Evolutionary conservation across 352 stramenopile genomes (phyloP), one percentile per base, ranked within the genome.

Genomic region (Phytophthora syringae): DNA sequence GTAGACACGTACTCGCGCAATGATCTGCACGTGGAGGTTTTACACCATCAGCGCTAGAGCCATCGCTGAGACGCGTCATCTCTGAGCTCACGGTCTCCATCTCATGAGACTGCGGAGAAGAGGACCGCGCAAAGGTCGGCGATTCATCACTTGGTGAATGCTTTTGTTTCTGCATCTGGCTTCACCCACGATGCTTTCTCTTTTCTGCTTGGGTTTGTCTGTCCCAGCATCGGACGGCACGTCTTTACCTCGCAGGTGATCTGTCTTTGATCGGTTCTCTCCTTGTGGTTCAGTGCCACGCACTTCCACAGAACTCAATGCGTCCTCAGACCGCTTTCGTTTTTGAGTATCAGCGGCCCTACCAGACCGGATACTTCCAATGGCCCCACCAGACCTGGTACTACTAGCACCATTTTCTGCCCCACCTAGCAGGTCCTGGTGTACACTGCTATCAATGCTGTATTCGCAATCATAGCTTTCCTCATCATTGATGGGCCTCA

Each of bases 371-470:
- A 9, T 32, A 32, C 27, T 32, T 32, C 40, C 27, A 25, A 24
- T 24, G 45, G 24, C n/a, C 45, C 45, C 45, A 52, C 45, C 45
- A 27, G 25, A 39, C 45, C 45, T 37, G 25, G 45, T 27, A 52
- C 27, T 11, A 24, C 27, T 40, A 16, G 9, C 45, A 52, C 27
- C 27, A 32, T n/a, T n/a, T n/a, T 39, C 27, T 52, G 45, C 45
- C 45, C 45, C 16, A 52, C 45, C 45, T 52, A 25, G 27, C 45
- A 52, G 45, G 45, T 52, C n/a, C 24, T 39, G 27, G 27, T 52
- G 43, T 15, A 39, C 34, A 32, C 9, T 32, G 4, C 9, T 9
- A 32, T 32, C 5, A 9, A 9, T 37, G 47, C 24, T 37, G 10
- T 36, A 32, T 43, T 27, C 27, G 16, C 27, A 43, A 18, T 44